These are phyloP conservation scores for Rutstroemia sp. DNA, from an alignment of 2,329 filamentous ascomycete species.

Conservation along the genomic window DNA sequence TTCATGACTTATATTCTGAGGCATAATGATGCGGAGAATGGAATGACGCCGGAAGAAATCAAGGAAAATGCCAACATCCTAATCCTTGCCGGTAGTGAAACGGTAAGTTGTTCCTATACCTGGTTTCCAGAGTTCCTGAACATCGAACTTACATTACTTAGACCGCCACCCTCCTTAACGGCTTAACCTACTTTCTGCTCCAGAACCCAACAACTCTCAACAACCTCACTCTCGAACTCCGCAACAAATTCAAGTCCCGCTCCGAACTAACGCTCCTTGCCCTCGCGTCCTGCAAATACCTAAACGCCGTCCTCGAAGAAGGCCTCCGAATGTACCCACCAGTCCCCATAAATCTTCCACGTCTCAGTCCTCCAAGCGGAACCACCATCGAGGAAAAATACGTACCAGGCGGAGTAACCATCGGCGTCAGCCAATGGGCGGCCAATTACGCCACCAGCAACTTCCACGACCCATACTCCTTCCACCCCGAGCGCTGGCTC, in stretches of 20 bases:
- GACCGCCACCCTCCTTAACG: slow-evolving; percentile 28
- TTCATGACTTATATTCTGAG: slow-evolving; percentile 7
- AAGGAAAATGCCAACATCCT: slow-evolving; percentile 1
- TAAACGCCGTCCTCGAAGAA: slow-evolving; percentile 12
- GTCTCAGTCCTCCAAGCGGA: background rate
- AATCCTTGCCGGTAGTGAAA: slow-evolving; percentile 6
- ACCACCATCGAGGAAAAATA: background rate
- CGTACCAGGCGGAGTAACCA: background rate
- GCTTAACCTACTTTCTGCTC: slow-evolving; percentile 42
- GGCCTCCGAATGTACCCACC: slow-evolving; percentile 14
- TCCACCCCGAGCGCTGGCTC: slow-evolving; percentile 5
- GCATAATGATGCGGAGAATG: slow-evolving; percentile 3
- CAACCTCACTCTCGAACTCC: slow-evolving; percentile 36
- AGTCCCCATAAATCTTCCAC: background rate
- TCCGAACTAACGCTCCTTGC: slow-evolving; percentile 12
- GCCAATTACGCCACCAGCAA: background rate
- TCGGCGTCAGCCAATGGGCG: background rate
- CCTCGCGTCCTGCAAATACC: slow-evolving; percentile 6
- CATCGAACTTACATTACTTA: slow-evolving; percentile 17
- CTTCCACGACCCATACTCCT: background rate
- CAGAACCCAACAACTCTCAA: slow-evolving; percentile 31
- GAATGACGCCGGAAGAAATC: slow-evolving; percentile 4
- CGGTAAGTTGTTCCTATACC: background rate
- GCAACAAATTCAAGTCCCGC: slow-evolving; percentile 31
- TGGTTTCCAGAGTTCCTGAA: slow-evolving; percentile 14